Base-by-base conservation (phyloP, 345 rosid species). In the Salix suchowensis region DNA sequence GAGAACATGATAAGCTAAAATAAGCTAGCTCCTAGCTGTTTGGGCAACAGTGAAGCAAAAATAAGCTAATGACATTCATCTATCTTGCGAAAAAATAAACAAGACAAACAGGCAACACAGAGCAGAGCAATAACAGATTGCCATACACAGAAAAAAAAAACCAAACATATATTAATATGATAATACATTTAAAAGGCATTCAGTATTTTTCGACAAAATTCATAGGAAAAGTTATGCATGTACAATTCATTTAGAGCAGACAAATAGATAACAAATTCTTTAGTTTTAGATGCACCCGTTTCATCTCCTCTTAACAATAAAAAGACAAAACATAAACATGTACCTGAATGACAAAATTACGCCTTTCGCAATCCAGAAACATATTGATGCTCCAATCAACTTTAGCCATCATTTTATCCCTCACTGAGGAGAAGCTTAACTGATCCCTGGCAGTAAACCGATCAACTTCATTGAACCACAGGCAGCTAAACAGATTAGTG, bases 391-490 rank as follows among this genome's bases (percentile, higher is more conserved):
- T 86, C 94, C 97, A 91, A 77, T 89, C 80, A 10, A 87, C 90
- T 82, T 85, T 90, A 39, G 87, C 86, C 86, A 82, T 86, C 44
- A 92, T 86, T 86, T 91, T 91, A 87, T 94, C 97, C 85, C 98
- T 88, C n/a, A 89, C 92, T 4, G 82, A 87, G 66, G 96, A 89
- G 80, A 92, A 94, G 85, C 98, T 94, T 72, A 94, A 70, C 82
- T 94, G 98, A 77, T 94, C 98, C 83, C 98, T 87, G 6, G 97
- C 84, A 61, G 98, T 94, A 85, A 92, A 94, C 21, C 93, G 88
- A 78, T 91, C 96, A 36, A 94, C 98, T 87, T 94, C 98, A 58
- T 92, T 91, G 87, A 92, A 94, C 98, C 98, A 94, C n/a, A 91
- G 84, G 82, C 98, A 94, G 24, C 90, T 83, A 82, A 92, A 90